Evolutionary conservation across 2,329 filamentous ascomycete species (phyloP), one percentile per base, ranked within the genome.

Genomic region (Alternaria brassicicola): DNA sequence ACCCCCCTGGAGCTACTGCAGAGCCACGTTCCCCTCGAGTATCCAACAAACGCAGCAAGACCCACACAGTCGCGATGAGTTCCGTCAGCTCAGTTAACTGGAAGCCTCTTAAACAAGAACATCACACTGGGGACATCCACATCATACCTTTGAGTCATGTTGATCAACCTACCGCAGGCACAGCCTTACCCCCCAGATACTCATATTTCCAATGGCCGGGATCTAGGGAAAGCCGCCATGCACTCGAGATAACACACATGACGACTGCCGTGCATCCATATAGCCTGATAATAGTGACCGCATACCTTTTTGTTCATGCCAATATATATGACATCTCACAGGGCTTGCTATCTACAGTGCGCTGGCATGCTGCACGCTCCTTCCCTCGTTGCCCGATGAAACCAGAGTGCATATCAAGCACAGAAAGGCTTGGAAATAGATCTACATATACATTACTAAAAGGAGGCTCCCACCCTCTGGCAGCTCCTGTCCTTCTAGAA

Each of bases 331-430:
- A 23, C 1, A 33, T 47, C 15, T 3, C 19, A 47, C 30, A 33
- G 28, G 43, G 43, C 31, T 33, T 47, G 31, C 43, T 35, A 33
- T 30, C 30, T 33, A 25, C 43, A 21, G 28, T 49, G 21, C 47
- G 47, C 23, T 49, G 33, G 31, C 47, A 49, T 49, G n/a, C 47
- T 38, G 47, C 47, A 35, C 47, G 33, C 47, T 49, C 47, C 47
- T 49, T 25, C 31, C 30, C 19, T 19, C 13, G 21, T 8, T n/a
- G 19, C 25, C 23, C 43, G 43, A 31, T 33, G 21, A 49, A n/a
- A 38, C 28, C 23, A 13, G 43, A 47, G 43, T 33, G 43, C 10
- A 38, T 15, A 25, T 49, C 47, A 49, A 25, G 23, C 47, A 38
- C 31, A 21, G 33, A 49, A 28, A 23, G 30, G 30, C 47, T 49